Evolutionary conservation across 83 land plant species (phyloP).

Genomic region (Picea abies): DNA sequence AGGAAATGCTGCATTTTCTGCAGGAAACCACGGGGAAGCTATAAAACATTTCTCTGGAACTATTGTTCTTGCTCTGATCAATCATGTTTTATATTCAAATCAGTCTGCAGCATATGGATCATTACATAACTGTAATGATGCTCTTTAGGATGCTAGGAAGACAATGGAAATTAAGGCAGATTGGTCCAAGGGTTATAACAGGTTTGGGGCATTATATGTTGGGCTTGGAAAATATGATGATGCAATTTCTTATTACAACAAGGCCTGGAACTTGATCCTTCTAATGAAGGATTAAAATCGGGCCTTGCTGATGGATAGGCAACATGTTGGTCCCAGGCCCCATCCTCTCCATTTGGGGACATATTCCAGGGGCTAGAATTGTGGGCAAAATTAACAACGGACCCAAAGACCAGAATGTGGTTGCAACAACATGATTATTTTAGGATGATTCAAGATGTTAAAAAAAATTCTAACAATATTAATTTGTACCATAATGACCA

Average conservation of each 20-base stretch:
- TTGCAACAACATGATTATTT: slow-evolving; percentile 93
- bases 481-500: slow-evolving; percentile 73
- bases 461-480: slow-evolving; percentile 76
- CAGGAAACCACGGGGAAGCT: slow-evolving; percentile 54
- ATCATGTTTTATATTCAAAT: slow-evolving; percentile 96
- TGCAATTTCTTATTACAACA: slow-evolving; percentile 77
- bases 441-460: slow-evolving; percentile 77
- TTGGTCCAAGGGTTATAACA: slow-evolving; percentile 22
- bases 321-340: too few relatives aligned
- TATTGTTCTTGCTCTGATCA: slow-evolving; percentile 70
- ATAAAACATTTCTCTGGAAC: slow-evolving; percentile 58
- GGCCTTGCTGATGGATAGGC: too few relatives aligned
- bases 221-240: slow-evolving; percentile 69
- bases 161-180: slow-evolving; percentile 22
- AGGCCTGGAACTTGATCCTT: slow-evolving; percentile 87
- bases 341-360: too few relatives aligned
- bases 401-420: slow-evolving; percentile 74
- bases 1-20: slow-evolving; percentile 94
- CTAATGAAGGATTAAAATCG: too few relatives aligned
- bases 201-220: slow-evolving; percentile 91
- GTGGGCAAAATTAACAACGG: too few relatives aligned
- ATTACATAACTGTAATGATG: slow-evolving; percentile 68
- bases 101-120: slow-evolving; percentile 97
- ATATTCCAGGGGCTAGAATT: too few relatives aligned
- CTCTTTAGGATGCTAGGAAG: slow-evolving; percentile 83